These are phyloP conservation scores for Tolypocladium ovalisporum DNA, from an alignment of 2,329 filamentous ascomycete species.

Conservation along the genomic window DNA sequence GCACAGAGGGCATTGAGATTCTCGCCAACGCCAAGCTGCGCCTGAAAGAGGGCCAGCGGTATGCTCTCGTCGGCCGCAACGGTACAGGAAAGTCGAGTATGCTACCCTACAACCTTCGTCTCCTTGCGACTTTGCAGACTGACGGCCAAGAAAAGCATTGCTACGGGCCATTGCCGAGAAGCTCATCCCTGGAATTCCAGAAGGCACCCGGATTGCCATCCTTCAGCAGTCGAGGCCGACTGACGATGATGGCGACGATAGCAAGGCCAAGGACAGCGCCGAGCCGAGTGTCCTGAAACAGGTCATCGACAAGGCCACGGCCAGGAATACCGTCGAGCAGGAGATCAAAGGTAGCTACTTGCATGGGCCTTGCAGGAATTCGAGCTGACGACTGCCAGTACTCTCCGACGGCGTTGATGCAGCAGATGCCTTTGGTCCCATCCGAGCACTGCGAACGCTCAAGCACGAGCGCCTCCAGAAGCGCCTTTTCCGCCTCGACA, in stretches of 20 bases:
- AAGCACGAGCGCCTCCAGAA: conserved; percentile 51
- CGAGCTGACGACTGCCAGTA: conserved; percentile 21
- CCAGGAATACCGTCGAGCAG: conserved; percentile 43
- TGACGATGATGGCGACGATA: conserved; percentile 18
- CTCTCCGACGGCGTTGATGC: conserved; percentile 49
- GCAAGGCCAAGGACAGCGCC: conserved; percentile 1
- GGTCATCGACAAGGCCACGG: conserved; percentile 51
- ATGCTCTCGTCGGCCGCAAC: conserved; percentile 71
- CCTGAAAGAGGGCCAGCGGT: conserved; percentile 61
- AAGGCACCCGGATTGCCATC: conserved; percentile 53
- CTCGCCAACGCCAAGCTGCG: conserved; percentile 58
- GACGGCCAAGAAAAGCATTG: conserved; percentile 39
- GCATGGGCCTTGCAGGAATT: too few species aligned
- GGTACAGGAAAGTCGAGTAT: conserved; percentile 74
- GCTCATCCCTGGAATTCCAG: conserved; percentile 64
- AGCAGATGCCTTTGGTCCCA: conserved; percentile 43
- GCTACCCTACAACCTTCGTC: conserved; percentile 8
- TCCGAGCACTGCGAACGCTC: conserved; percentile 50
- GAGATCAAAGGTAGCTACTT: conserved; percentile 43
- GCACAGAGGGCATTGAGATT: conserved; percentile 48
- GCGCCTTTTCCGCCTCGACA: conserved; percentile 57
- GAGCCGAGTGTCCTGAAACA: conserved; percentile 48
- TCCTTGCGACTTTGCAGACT: neutral
- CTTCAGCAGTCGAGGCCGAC: conserved; percentile 51
- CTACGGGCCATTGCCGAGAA: conserved; percentile 68